A percentile compares a stretch with the other conserved stretches of the same genome.
These are phyloP conservation scores for Hypoxylon lienhwacheense DNA, from an alignment of 495 filamentous ascomycete genomes.

Conservation along the genomic window DNA sequence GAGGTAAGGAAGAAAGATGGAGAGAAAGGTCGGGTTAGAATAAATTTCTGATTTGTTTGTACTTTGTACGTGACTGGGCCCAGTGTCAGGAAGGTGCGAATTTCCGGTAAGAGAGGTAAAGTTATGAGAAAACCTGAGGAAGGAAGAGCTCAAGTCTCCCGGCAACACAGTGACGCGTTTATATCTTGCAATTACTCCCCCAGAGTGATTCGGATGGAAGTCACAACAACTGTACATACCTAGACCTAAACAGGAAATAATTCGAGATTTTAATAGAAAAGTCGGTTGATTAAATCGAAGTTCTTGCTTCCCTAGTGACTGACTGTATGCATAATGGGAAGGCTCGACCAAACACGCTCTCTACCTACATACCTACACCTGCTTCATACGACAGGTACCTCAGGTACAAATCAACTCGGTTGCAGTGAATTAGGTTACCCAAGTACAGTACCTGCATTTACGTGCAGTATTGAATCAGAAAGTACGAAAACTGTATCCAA, in stretches of 20 bases:
- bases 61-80: neutral
- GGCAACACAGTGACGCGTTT: slow-evolving; percentile 12
- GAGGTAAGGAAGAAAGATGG: neutral
- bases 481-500: no score
- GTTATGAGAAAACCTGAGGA: slow-evolving; percentile 9
- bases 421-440: no score
- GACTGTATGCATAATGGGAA: neutral
- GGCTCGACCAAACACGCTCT: no score
- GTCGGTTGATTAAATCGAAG: neutral
- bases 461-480: no score
- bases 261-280: neutral
- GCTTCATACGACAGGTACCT: neutral
- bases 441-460: no score
- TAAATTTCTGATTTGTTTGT: slow-evolving; percentile 16
- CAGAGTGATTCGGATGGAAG: slow-evolving; percentile 13
- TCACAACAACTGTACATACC: neutral
- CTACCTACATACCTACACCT: no score
- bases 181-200: slow-evolving; percentile 16
- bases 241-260: slow-evolving; percentile 18
- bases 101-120: slow-evolving; percentile 18
- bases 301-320: neutral
- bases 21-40: neutral
- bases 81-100: slow-evolving; percentile 12
- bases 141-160: slow-evolving; percentile 10
- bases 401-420: no score